A percentile compares a stretch with the other conserved stretches of the same genome.
These are phyloP conservation scores for Colletotrichum kahawae DNA, from an alignment of 2,329 filamentous ascomycete species.

Conservation along the genomic window DNA sequence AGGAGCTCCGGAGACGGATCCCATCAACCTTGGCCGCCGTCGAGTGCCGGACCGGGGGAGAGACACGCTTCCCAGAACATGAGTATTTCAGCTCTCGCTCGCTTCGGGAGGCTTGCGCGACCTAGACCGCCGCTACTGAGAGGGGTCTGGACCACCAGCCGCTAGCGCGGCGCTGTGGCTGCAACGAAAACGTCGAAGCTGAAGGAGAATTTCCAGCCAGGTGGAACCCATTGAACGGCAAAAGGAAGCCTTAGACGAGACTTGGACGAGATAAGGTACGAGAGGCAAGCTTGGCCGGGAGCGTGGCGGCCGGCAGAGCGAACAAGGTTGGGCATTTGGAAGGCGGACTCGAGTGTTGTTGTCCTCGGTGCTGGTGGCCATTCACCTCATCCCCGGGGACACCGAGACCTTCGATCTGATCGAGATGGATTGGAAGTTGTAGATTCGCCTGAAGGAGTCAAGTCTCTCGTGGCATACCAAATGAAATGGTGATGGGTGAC, in stretches of 20 bases:
- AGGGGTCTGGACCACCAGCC: neutral
- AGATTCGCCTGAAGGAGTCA: neutral
- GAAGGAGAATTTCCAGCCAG: neutral
- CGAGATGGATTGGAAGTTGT: neutral
- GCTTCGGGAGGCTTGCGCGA: neutral
- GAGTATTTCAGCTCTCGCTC: neutral
- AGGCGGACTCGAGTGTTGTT: neutral
- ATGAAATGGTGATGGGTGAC: neutral
- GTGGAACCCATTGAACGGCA: neutral
- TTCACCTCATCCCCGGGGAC: neutral
- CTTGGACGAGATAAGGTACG: neutral
- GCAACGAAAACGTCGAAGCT: constrained; percentile 14
- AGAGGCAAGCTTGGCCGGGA: neutral
- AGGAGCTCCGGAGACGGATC: constrained; percentile 2
- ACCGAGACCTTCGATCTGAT: neutral
- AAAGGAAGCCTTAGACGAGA: neutral
- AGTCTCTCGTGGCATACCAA: neutral
- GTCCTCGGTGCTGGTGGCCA: neutral
- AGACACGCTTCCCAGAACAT: neutral
- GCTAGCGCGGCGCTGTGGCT: neutral
- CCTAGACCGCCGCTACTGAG: neutral
- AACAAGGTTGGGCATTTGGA: neutral
- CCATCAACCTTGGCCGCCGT: neutral
- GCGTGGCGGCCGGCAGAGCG: neutral
- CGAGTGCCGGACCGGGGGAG: neutral